Percentiles rank a stretch among this genome's conserved stretches.
Conservation (phyloP, 2,329 filamentous ascomycete genomes). For the Scopulariopsis brevicaulis region DNA sequence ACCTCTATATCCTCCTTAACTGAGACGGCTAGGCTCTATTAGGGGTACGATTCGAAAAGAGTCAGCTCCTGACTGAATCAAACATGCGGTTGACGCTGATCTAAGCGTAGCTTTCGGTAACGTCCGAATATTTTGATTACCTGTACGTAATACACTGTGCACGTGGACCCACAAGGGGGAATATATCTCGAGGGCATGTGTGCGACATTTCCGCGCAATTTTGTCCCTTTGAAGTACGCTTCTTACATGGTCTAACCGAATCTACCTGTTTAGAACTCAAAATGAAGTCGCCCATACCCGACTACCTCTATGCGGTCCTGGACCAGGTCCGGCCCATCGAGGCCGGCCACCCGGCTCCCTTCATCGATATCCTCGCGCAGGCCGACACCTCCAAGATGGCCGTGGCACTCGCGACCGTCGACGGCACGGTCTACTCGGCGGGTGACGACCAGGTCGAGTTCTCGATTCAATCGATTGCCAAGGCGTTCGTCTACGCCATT, state of each 20-base stretch:
- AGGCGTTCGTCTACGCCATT: conserved; percentile 26
- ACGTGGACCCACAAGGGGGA: too few species aligned
- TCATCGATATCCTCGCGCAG: conserved; percentile 24
- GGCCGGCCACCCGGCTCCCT: conserved; percentile 18
- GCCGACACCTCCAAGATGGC: conserved; percentile 25
- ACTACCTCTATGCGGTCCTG: conserved; percentile 19
- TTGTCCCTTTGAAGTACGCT: too few species aligned
- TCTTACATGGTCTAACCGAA: neutral
- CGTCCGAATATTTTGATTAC: too few species aligned
- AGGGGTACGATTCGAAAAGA: too few species aligned
- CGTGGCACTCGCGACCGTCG: conserved; percentile 25
- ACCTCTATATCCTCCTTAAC: too few species aligned
- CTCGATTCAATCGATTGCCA: conserved; percentile 28
- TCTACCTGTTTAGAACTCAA: neutral
- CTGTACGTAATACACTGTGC: too few species aligned
- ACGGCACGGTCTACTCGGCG: conserved; percentile 24
- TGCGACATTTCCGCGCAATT: too few species aligned
- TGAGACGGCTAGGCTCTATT: too few species aligned
- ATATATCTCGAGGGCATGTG: too few species aligned
- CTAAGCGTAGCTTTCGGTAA: too few species aligned
- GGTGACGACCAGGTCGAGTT: conserved; percentile 26
- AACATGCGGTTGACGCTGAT: too few species aligned
- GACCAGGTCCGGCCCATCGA: conserved; percentile 18
- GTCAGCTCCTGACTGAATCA: too few species aligned
- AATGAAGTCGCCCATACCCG: conserved; percentile 23